A percentile compares a stretch with the other conserved stretches of the same genome.
phyloP scores from a whole-genome alignment of 1,284 basidiomycete species.

The Ceratobasidium sp. region DNA sequence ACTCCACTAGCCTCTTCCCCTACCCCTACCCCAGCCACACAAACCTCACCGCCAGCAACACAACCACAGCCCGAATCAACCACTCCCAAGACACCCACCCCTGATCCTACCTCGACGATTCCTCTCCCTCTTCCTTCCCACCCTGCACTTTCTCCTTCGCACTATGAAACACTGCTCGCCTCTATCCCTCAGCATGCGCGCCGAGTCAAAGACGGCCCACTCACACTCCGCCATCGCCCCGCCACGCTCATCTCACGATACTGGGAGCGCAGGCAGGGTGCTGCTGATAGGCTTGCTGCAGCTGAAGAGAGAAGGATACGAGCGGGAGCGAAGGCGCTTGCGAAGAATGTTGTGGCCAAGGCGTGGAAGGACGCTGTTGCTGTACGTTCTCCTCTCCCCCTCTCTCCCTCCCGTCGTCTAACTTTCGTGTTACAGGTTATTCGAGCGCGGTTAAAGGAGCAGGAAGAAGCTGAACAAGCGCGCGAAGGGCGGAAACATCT shows the following conservation, averaged over 20 bases:
- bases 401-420: slow-evolving; percentile 8
- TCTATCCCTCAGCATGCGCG: slow-evolving; percentile 23
- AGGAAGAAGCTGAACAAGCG: slow-evolving; percentile 70
- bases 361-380: slow-evolving; percentile 93
- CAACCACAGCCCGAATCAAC: neutral
- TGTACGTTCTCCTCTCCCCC: slow-evolving; percentile 61
- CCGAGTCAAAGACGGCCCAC: slow-evolving; percentile 12
- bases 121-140: slow-evolving; percentile 14
- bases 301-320: slow-evolving; percentile 27
- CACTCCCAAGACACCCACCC: neutral
- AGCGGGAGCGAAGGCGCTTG: slow-evolving; percentile 28
- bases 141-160: slow-evolving; percentile 6
- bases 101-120: neutral
- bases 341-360: slow-evolving; percentile 67
- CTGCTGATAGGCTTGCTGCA: slow-evolving; percentile 20
- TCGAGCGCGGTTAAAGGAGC: slow-evolving; percentile 70
- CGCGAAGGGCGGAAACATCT: slow-evolving; percentile 83
- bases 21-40: no score
- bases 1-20: no score
- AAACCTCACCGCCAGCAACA: neutral
- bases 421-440: slow-evolving; percentile 64
- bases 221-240: slow-evolving; percentile 13
- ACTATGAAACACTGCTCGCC: slow-evolving; percentile 6
- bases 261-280: slow-evolving; percentile 32
- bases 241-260: slow-evolving; percentile 27